Evolutionary conservation across 495 filamentous ascomycete species (phyloP).

Genomic region (Aspergillus olivimuriae): DNA sequence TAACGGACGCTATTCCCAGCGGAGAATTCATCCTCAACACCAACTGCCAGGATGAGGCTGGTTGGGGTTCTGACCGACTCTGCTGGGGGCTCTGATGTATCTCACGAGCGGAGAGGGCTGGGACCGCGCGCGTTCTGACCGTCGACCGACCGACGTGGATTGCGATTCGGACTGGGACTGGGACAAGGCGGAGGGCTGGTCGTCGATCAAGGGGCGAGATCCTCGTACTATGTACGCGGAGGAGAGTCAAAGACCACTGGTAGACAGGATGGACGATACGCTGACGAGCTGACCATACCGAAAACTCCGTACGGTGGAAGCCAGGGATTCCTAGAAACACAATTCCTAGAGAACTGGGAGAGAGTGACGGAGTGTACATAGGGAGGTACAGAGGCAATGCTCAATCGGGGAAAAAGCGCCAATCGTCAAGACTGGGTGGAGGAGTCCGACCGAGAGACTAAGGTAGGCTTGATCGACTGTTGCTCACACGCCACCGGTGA

Average conservation of each 20-base stretch:
- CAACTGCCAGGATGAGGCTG: no score
- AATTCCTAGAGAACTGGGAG: no score
- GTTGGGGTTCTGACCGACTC: constrained; percentile 7
- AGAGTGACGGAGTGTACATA: no score
- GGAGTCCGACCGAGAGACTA: neutral
- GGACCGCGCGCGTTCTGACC: neutral
- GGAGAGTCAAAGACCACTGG: neutral
- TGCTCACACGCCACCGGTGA: constrained; percentile 21
- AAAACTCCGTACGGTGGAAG: no score
- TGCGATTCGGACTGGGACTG: neutral
- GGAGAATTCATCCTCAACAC: constrained; percentile 4
- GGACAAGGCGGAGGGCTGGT: neutral
- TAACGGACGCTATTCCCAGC: neutral
- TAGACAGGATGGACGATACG: neutral
- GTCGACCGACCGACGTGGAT: constrained; percentile 1
- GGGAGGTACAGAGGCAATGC: no score
- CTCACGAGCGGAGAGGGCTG: neutral
- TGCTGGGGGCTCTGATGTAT: constrained; percentile 3
- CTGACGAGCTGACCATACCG: no score
- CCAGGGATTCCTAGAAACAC: no score
- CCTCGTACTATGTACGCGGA: no score
- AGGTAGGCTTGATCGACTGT: constrained; percentile 11
- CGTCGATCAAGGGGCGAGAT: constrained; percentile 1
- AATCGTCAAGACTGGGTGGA: neutral
- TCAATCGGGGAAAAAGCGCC: no score